Percentiles rank a stretch among this genome's conserved stretches.
These are phyloP conservation scores for Alternaria postmessia DNA, from an alignment of 2,329 filamentous ascomycete genomes.

Conservation along the genomic window DNA sequence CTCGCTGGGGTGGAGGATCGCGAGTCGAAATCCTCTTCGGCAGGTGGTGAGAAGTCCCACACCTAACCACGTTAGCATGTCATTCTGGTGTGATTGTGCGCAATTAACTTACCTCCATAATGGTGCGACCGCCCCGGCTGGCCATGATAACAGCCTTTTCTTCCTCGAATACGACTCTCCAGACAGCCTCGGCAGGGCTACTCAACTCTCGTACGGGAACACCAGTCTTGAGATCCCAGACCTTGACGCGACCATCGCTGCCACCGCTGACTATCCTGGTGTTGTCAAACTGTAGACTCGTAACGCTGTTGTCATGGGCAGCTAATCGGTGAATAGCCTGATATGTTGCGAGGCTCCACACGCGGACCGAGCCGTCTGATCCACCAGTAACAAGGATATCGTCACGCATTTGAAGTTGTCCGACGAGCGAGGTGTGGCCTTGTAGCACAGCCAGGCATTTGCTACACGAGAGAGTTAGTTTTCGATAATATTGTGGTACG, in stretches of 20 bases:
- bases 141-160: slow-evolving; percentile 98
- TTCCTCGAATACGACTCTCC: slow-evolving; percentile 97
- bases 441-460: slow-evolving; percentile 91
- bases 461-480: slow-evolving; percentile 30
- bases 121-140: slow-evolving; percentile 80
- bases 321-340: slow-evolving; percentile 92
- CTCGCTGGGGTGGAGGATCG: slow-evolving; percentile 54
- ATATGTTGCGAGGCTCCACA: slow-evolving; percentile 93
- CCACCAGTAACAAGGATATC: slow-evolving; percentile 96
- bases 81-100: slow-evolving; percentile 4
- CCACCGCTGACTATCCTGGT: slow-evolving; percentile 94
- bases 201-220: slow-evolving; percentile 90
- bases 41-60: slow-evolving; percentile 87
- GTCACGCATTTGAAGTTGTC: slow-evolving; percentile 93
- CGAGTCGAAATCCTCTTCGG: slow-evolving; percentile 60
- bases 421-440: slow-evolving; percentile 95
- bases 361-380: slow-evolving; percentile 92
- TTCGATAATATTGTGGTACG: slow-evolving; percentile 18
- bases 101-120: slow-evolving; percentile 84
- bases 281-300: slow-evolving; percentile 96
- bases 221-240: slow-evolving; percentile 95
- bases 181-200: slow-evolving; percentile 90
- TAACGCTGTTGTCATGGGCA: slow-evolving; percentile 98
- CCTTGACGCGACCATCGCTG: slow-evolving; percentile 96
- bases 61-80: slow-evolving; percentile 66